These are phyloP conservation scores for Asterochloris erici DNA, from an alignment of 139 green algal species.

Conservation along the genomic window DNA sequence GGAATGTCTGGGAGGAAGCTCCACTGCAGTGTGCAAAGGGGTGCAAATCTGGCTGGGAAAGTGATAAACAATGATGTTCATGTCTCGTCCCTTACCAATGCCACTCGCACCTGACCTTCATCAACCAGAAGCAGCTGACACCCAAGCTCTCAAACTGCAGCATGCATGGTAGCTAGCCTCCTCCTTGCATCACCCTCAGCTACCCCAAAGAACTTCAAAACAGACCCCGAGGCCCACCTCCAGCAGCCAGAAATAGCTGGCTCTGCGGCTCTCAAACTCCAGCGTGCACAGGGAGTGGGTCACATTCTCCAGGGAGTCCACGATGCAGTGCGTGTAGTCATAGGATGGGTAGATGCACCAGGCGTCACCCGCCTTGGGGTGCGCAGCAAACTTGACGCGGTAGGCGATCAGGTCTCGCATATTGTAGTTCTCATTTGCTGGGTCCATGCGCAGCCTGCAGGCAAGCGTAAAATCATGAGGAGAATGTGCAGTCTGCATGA, in stretches of 20 bases:
- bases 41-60: no score
- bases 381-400: conserved; percentile 90
- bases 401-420: conserved; percentile 98
- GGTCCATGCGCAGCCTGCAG: conserved; percentile 70
- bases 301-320: conserved; percentile 97
- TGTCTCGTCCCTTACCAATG: no score
- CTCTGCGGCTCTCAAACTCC: conserved; percentile 94
- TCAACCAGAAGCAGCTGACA: no score
- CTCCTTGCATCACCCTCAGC: no score
- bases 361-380: conserved; percentile 79
- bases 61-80: no score
- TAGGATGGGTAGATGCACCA: conserved; percentile 99
- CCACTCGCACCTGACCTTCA: no score
- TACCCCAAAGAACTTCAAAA: not conserved
- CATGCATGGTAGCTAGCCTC: no score
- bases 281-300: conserved; percentile 99
- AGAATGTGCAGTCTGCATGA: no score
- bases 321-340: conserved; percentile 99
- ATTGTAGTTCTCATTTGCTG: conserved; percentile 93
- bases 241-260: conserved; percentile 97
- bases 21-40: no score
- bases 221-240: conserved; percentile 30
- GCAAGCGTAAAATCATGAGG: no score
- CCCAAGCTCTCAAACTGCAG: no score
- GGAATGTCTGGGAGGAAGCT: no score